Evolutionary conservation across 2,329 filamentous ascomycete species (phyloP).

Genomic region (Trichoderma breve): DNA sequence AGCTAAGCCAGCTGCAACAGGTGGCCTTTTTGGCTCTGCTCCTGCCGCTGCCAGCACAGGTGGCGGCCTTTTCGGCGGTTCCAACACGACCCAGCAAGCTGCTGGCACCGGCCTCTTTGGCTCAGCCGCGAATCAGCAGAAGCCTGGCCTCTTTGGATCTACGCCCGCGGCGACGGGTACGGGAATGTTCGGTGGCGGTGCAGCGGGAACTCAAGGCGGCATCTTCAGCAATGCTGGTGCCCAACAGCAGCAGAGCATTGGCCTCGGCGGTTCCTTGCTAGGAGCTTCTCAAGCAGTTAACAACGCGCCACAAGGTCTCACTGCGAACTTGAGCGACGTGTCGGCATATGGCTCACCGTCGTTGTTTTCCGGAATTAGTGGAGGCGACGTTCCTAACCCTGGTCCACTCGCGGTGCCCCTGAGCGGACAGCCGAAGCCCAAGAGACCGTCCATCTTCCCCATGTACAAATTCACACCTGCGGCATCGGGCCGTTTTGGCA

Average conservation of each 20-base stretch:
- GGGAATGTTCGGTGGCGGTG: conserved; percentile 54
- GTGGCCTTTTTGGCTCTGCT: conserved; percentile 42
- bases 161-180: conserved; percentile 44
- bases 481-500: conserved; percentile 74
- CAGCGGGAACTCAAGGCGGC: conserved; percentile 44
- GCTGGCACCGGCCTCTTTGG: conserved; percentile 53
- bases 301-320: conserved; percentile 63
- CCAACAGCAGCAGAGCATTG: conserved; percentile 48
- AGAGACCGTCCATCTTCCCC: conserved; percentile 76
- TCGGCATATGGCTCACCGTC: conserved; percentile 88
- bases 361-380: conserved; percentile 73
- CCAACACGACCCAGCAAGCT: conserved; percentile 38
- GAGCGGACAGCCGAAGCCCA: conserved; percentile 69
- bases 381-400: conserved; percentile 64
- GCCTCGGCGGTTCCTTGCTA: conserved; percentile 56
- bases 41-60: conserved; percentile 34
- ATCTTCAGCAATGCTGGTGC: conserved; percentile 49
- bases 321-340: conserved; percentile 76
- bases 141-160: conserved; percentile 52
- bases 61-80: conserved; percentile 46
- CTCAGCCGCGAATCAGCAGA: conserved; percentile 37
- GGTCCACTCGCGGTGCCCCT: conserved; percentile 91
- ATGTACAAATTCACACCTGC: conserved; percentile 84
- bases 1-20: conserved; percentile 36
- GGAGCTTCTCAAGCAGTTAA: conserved; percentile 50